These are phyloP conservation scores for Pseudogymnoascus sp. DNA, from an alignment of 2,329 filamentous ascomycete genomes.

Conservation along the genomic window DNA sequence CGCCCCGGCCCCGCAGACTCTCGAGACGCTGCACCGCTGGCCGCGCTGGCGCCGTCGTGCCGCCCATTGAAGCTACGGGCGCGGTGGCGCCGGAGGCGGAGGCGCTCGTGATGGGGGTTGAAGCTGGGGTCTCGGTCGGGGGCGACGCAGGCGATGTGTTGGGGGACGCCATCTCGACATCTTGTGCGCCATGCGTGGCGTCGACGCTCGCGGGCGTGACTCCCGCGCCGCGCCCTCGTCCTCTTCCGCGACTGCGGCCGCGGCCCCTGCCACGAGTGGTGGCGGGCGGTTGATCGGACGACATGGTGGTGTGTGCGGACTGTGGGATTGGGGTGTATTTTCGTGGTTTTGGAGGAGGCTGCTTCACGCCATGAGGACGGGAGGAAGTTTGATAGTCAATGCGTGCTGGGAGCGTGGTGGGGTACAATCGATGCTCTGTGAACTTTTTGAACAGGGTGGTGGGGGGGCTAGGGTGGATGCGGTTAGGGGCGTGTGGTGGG, in stretches of 20 bases:
- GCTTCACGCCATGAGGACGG: neutral
- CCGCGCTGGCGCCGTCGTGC: neutral
- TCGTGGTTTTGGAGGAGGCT: neutral
- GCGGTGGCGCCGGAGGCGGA: neutral
- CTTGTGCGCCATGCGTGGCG: neutral
- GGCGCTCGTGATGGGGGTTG: slow-evolving; percentile 17
- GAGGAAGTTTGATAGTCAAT: neutral
- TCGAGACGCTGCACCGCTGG: neutral
- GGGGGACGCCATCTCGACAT: slow-evolving; percentile 15
- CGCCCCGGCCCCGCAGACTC: neutral
- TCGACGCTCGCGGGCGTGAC: neutral
- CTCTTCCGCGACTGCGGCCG: neutral
- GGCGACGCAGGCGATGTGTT: slow-evolving; percentile 23
- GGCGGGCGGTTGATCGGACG: neutral
- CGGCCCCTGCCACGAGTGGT: neutral
- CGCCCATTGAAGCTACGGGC: neutral
- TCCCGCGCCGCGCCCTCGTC: neutral
- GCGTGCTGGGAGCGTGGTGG: neutral
- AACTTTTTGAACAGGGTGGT: slow-evolving; percentile 5
- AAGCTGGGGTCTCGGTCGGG: slow-evolving; percentile 24
- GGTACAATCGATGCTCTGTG: neutral
- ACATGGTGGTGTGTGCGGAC: neutral
- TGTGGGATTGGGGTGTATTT: neutral
- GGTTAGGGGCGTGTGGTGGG: neutral
- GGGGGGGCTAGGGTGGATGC: neutral